phyloP scores from a whole-genome alignment of 495 filamentous ascomycete species.

The Bombardia bombarda region DNA sequence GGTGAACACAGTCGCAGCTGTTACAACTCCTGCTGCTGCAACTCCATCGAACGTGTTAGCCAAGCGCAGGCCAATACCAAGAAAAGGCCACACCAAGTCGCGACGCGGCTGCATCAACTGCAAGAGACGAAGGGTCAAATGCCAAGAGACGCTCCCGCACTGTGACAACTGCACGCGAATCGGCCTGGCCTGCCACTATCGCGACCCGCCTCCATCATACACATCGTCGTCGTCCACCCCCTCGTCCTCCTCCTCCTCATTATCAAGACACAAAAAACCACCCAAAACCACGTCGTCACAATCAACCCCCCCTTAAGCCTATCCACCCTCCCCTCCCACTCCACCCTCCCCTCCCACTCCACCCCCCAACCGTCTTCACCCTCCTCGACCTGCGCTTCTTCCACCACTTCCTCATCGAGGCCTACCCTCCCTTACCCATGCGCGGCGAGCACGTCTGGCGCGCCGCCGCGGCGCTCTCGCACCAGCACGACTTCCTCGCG shows the following conservation, averaged over 20 bases:
- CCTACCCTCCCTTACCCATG: conserved; percentile 48
- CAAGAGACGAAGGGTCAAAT: conserved; percentile 51
- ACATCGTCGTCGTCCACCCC: neutral
- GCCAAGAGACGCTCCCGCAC: conserved; percentile 42
- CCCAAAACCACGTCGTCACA: too few relatives aligned
- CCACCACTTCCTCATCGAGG: conserved; percentile 46
- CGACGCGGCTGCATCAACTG: conserved; percentile 48
- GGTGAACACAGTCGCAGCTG: too few relatives aligned
- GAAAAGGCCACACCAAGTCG: conserved; percentile 47
- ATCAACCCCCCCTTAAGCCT: too few relatives aligned
- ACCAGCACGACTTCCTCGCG: conserved; percentile 36
- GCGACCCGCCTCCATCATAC: conserved; percentile 7
- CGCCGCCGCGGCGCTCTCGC: conserved; percentile 36
- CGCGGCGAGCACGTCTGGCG: conserved; percentile 43
- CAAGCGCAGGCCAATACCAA: conserved; percentile 25
- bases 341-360: too few relatives aligned
- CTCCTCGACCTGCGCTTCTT: conserved; percentile 45
- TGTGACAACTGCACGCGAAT: conserved; percentile 46
- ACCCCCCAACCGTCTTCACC: conserved; percentile 24
- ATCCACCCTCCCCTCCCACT: too few relatives aligned
- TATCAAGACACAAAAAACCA: too few relatives aligned
- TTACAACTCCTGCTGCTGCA: too few relatives aligned
- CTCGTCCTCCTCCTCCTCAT: conserved; percentile 8
- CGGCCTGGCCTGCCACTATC: conserved; percentile 44
- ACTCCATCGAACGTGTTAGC: too few relatives aligned